Evolutionary conservation across 2,329 filamentous ascomycete genomes (phyloP), one percentile per base, ranked within the genome.

Genomic region (Thermothelomyces thermophilus): DNA sequence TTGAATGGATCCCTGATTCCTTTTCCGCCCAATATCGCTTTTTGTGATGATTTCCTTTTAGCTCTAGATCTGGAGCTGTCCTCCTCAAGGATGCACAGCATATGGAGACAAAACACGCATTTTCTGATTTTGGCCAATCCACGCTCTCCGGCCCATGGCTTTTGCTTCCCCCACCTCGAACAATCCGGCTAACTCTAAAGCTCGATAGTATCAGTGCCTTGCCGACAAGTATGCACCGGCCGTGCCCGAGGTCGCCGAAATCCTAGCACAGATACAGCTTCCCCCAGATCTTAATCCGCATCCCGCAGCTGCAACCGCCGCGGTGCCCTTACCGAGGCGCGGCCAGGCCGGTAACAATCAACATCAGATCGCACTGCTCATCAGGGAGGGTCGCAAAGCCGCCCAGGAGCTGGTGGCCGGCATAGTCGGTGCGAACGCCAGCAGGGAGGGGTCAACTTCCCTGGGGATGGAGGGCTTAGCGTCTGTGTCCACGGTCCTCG

Each of bases 51-150:
- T 72, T 62, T 62, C 65, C 28, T 40, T n/a, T 85, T 87, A 88
- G 85, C 85, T 89, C 85, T 88, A 88, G 85, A 88, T 86, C 84
- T 84, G 75, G 77, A 87, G 82, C 75, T 58, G 57, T 43, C 50
- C 54, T 45, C 48, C 52, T 46, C 51, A 43, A 39, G 50, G 48
- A 45, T 48, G 40, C 11, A 36, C 53, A 57, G 58, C 50, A 57
- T 6, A 56, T 57, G 58, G 46, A 61, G 57, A 60, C 46, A 56
- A 48, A 30, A 3, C 14, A 11, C 13, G 30, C 47, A 51, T 19
- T 41, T 16, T 28, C 39, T 43, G 51, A 53, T 36, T 34, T 44
- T 20, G 22, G 8, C 20, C 30, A 20, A 34, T 44, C 16, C 16
- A n/a, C 39, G 20, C 22, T 22, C n/a, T 24, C 16, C 9, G 30